These are phyloP conservation scores for Diaporthe velutina DNA, from an alignment of 2,329 filamentous ascomycete species.

Conservation along the genomic window DNA sequence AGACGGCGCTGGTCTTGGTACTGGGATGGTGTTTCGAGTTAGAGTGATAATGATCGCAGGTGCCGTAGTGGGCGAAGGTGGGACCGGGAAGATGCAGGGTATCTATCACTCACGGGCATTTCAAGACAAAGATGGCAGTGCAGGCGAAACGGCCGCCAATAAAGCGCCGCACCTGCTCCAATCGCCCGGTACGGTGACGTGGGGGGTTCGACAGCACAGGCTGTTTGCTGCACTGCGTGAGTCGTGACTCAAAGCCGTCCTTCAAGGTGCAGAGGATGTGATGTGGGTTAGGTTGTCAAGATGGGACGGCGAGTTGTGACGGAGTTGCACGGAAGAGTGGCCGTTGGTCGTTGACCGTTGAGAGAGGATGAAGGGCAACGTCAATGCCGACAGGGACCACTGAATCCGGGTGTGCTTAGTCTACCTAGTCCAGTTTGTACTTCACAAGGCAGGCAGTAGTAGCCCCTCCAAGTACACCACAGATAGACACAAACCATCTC, in stretches of 20 bases:
- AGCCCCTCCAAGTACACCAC: background rate
- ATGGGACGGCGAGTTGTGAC: conserved; percentile 12
- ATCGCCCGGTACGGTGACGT: conserved; percentile 10
- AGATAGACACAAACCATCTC: background rate
- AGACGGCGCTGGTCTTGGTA: conserved; percentile 30
- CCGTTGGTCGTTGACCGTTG: background rate
- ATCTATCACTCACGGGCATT: conserved; percentile 32
- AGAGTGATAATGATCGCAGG: background rate
- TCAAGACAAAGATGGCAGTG: conserved; percentile 28
- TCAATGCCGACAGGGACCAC: conserved; percentile 26
- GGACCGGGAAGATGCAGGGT: conserved; percentile 10
- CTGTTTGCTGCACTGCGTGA: conserved; percentile 16
- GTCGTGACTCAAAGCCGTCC: background rate
- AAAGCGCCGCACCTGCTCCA: conserved; percentile 29
- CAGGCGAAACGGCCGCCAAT: conserved; percentile 19
- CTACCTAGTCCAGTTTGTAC: background rate
- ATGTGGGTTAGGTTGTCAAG: conserved; percentile 7
- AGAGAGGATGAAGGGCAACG: conserved; percentile 25
- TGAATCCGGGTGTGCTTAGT: conserved; percentile 20
- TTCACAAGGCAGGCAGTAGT: background rate
- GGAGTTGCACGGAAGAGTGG: background rate
- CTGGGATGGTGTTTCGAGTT: background rate
- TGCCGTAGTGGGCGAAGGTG: background rate
- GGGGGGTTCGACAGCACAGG: conserved; percentile 13
- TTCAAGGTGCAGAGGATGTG: background rate